A percentile compares a stretch with the other conserved stretches of the same genome.
Evolutionary conservation across 2,329 filamentous ascomycete species (phyloP).

Genomic region (Arthrobotrys pseudoclavata): DNA sequence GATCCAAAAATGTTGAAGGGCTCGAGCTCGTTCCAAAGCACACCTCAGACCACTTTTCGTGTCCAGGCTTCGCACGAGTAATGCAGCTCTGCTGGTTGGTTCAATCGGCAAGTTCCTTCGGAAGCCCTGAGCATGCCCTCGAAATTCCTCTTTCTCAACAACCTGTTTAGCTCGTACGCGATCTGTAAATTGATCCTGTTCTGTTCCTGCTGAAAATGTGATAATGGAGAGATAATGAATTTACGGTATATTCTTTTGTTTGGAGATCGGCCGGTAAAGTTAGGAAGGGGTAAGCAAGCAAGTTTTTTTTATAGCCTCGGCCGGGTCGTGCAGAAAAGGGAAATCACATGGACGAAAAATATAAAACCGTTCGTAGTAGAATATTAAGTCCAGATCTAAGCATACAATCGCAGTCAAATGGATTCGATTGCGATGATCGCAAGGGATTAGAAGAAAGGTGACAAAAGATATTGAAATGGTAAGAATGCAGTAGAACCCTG

Average conservation of each 20-base stretch:
- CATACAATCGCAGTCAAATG: constrained; percentile 22
- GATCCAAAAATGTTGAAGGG: constrained; percentile 47
- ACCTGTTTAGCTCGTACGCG: constrained; percentile 48
- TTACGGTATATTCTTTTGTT: constrained; percentile 12
- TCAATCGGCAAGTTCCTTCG: constrained; percentile 54
- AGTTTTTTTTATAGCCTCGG: constrained; percentile 39
- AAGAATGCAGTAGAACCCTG: constrained; percentile 51
- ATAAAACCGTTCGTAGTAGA: constrained; percentile 13
- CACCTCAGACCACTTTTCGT: constrained; percentile 59
- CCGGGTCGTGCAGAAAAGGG: constrained; percentile 33
- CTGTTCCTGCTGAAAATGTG: constrained; percentile 8
- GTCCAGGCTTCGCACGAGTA: constrained; percentile 44
- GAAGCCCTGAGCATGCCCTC: constrained; percentile 33
- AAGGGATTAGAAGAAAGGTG: constrained; percentile 38
- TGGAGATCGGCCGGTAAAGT: constrained; percentile 36
- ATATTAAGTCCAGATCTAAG: not conserved
- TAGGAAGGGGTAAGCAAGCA: constrained; percentile 20
- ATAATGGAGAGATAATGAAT: constrained; percentile 22
- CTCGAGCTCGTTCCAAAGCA: constrained; percentile 43
- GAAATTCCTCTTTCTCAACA: not conserved
- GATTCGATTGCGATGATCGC: constrained; percentile 25
- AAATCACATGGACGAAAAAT: constrained; percentile 40
- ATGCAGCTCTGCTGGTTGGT: constrained; percentile 45
- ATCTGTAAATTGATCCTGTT: constrained; percentile 26
- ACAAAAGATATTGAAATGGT: constrained; percentile 52